Base-by-base conservation (phyloP, 805 yeast genomes). In the Nakazawaea pomicola region DNA sequence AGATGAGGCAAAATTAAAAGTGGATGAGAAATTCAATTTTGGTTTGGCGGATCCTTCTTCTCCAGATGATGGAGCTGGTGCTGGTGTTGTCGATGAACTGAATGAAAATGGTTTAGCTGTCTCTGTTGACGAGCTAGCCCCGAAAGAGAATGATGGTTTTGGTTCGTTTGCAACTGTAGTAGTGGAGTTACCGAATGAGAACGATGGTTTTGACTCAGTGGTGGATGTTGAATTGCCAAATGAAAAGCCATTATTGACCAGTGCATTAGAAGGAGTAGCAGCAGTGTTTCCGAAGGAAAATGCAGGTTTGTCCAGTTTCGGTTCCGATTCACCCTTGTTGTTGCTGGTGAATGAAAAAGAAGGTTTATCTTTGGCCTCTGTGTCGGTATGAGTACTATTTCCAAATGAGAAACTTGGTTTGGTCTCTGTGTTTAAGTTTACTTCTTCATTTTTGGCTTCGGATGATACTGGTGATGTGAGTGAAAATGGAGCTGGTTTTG, bases 1-100 rank as follows among this genome's bases (percentile, higher is more conserved):
- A 4, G 43, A 16, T 3, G 48, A 31, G 7, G 49, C 60, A 43
- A 57, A 54, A n/a, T 46, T 44, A 45, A 53, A 49, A 21, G 24
- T 17, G 7, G 43, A 37, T 18, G 33, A 14, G 32, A 40, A 29
- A 29, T 30, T 18, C 21, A 24, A 19, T 18, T 29, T 29, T 19
- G 51, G 46, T 12, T 36, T 31, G 11, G n/a, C n/a, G n/a, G n/a
- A n/a, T n/a, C n/a, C n/a, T n/a, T n/a, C n/a, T n/a, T n/a, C n/a
- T n/a, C n/a, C n/a, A n/a, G n/a, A n/a, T n/a, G n/a, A n/a, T n/a
- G n/a, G n/a, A n/a, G n/a, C n/a, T n/a, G n/a, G n/a, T n/a, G n/a
- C n/a, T n/a, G n/a, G n/a, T n/a, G n/a, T n/a, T n/a, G 29, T n/a
- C 17, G 6, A 21, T 2, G 20, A 24, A 7, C 23, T 23, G 28